phyloP scores from a whole-genome alignment of 108 stramenopile species.

The Fragilariopsis cylindrus region DNA sequence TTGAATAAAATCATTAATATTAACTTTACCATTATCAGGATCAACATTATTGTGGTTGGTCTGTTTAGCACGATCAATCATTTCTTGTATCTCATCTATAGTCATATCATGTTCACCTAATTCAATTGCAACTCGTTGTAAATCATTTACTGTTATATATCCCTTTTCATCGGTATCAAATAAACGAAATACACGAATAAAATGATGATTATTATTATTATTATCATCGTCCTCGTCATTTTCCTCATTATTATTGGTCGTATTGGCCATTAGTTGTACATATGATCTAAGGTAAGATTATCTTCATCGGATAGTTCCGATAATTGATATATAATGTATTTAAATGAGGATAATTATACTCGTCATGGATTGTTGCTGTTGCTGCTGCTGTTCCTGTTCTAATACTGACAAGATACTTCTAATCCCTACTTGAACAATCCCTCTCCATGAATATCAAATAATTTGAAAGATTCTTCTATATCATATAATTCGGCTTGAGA shows the following conservation, averaged over 20 bases:
- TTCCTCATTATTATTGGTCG: conserved; percentile 46
- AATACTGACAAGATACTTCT: conserved; percentile 19
- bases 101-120: conserved; percentile 95
- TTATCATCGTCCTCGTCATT: conserved; percentile 7
- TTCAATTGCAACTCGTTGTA: conserved; percentile 94
- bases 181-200: conserved; percentile 94
- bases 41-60: conserved; percentile 73
- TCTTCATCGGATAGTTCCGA: conserved; percentile 22
- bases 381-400: not conserved
- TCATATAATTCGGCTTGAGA: conserved; percentile 36
- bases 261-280: conserved; percentile 91
- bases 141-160: conserved; percentile 90
- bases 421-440: conserved; percentile 19
- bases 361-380: not conserved
- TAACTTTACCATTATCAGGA: conserved; percentile 42
- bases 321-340: conserved; percentile 14
- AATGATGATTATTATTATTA: conserved; percentile 41
- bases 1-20: conserved; percentile 82
- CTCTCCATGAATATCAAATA: conserved; percentile 36
- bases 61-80: conserved; percentile 94
- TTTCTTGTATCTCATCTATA: conserved; percentile 97
- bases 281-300: conserved; percentile 69
- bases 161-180: conserved; percentile 98
- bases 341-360: conserved; percentile 22
- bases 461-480: conserved; percentile 34